Conservation (phyloP, 305 asterid species). For the Solanum hybrid region DNA sequence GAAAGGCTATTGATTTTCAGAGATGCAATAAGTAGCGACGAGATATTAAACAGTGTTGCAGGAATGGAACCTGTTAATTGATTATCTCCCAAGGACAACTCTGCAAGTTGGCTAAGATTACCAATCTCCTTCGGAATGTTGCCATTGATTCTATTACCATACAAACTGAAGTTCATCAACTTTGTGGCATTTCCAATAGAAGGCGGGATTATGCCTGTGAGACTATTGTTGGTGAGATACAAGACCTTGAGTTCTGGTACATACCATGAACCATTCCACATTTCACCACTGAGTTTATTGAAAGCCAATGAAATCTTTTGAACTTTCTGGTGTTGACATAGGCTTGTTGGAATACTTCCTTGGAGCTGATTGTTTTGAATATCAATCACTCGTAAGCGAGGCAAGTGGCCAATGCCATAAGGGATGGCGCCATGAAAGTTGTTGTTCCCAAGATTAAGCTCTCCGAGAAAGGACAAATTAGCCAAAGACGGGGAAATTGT, state of each 20-base stretch:
- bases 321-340: slow-evolving; percentile 6
- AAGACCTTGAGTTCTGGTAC: slow-evolving; percentile 3
- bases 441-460: neutral
- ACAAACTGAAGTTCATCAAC: neutral
- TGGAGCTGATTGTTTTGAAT: neutral
- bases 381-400: neutral
- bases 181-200: neutral
- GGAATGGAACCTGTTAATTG: neutral
- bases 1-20: neutral
- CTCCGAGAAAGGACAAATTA: neutral
- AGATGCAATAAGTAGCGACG: neutral
- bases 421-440: neutral
- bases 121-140: neutral
- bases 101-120: neutral
- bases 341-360: slow-evolving; percentile 1
- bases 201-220: neutral
- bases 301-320: neutral
- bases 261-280: neutral
- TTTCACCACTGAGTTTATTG: neutral
- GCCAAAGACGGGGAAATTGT: neutral
- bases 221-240: neutral
- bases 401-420: neutral
- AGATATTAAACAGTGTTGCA: neutral
- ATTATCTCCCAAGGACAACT: neutral
- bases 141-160: neutral